Base-by-base conservation (phyloP, 2,329 filamentous ascomycete species). In the Tolypocladium ophioglossoides region DNA sequence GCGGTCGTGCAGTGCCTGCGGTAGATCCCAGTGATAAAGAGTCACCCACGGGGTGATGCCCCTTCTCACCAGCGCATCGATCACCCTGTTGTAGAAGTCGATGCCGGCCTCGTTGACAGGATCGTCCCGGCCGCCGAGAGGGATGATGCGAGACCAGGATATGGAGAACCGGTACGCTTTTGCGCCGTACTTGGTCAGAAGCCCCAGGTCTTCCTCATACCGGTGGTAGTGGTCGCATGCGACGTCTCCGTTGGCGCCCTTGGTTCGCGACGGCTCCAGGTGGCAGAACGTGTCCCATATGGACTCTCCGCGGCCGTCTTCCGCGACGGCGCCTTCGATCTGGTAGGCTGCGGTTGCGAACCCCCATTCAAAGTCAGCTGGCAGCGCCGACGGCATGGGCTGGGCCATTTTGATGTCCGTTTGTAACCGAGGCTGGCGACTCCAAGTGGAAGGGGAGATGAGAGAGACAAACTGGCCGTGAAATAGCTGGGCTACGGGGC, bases 131-230 rank as follows among this genome's bases (percentile, higher is more conserved):
- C 83, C 82, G 12, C 83, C 83, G 0, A 84, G 72, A 1, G 83
- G 83, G 53, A 86, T 84, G 53, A 86, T 77, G 44, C 83, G 80
- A 7, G 82, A 79, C 83, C 83, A 86, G 10, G 82, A 81, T 38
- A 86, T 70, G 4, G 82, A 85, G 64, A 86, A 86, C 22, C 83
- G 78, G 63, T 86, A 86, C 5, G 78, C 78, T 58, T 78, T 75
- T 9, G 80, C 79, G 48, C 81, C 79, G 48, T 78, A 78, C 49
- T 73, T 66, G 60, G 79, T 80, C 57, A 87, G 66, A 9, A 86
- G 70, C 5, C 74, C 79, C 56, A 86, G 78, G 61, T 87, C 84
- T 52, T 81, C 72, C 12, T 70, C 66, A 3, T 65, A 68, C 0
- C 67, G 64, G 55, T 76, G 66, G 57, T 75, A 76, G 54, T 74